These are phyloP conservation scores for Celoporthe dispersa DNA, from an alignment of 2,329 filamentous ascomycete species.

Conservation along the genomic window DNA sequence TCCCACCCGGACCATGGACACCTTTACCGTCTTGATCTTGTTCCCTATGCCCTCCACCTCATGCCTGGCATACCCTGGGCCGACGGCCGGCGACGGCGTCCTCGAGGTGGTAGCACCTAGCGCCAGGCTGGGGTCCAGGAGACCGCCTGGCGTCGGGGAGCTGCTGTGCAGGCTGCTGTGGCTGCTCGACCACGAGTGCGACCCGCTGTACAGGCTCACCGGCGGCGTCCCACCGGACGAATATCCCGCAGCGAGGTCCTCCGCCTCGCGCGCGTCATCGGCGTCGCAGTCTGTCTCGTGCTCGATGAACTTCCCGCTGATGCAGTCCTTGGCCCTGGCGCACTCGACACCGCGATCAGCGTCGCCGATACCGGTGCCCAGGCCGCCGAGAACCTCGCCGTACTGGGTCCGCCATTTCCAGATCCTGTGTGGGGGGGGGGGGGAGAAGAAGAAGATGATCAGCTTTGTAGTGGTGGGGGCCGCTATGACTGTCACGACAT, in stretches of 20 bases:
- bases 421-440: slow-evolving; percentile 51
- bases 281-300: slow-evolving; percentile 85
- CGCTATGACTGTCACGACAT: neutral
- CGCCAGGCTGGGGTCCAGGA: slow-evolving; percentile 32
- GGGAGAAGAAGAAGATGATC: neutral
- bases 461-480: slow-evolving; percentile 18
- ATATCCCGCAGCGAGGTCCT: slow-evolving; percentile 30
- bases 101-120: slow-evolving; percentile 37
- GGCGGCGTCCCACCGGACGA: slow-evolving; percentile 18
- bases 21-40: slow-evolving; percentile 84
- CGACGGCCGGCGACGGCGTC: slow-evolving; percentile 55
- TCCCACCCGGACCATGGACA: slow-evolving; percentile 79
- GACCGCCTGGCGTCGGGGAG: slow-evolving; percentile 34
- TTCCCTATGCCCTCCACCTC: slow-evolving; percentile 93
- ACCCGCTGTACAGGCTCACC: slow-evolving; percentile 28
- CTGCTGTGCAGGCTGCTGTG: slow-evolving; percentile 30
- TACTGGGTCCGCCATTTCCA: slow-evolving; percentile 93
- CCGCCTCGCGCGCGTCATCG: slow-evolving; percentile 66
- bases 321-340: slow-evolving; percentile 75
- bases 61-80: slow-evolving; percentile 80
- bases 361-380: slow-evolving; percentile 86
- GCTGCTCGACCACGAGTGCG: slow-evolving; percentile 29
- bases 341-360: slow-evolving; percentile 88
- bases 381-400: slow-evolving; percentile 75
- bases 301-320: slow-evolving; percentile 77